Evolutionary conservation across 768 basidiomycete species (phyloP), one percentile per base, ranked within the genome.

Genomic region (Mycena maculata): DNA sequence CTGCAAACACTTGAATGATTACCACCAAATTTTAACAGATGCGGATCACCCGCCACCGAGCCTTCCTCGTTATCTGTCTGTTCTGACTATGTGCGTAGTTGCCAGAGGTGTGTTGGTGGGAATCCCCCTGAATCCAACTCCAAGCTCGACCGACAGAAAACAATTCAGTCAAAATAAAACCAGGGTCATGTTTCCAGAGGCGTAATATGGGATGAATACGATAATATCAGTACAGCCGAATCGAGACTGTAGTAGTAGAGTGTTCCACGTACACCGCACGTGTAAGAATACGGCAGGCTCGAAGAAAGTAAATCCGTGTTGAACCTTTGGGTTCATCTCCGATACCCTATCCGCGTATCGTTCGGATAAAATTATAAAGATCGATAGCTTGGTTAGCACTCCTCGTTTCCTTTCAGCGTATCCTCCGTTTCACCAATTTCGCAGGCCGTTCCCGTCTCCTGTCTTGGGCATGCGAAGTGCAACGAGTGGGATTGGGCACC

Each of bases 361-460:
- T 54, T 54, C 52, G 52, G 52, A 54, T 54, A 38, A 54, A n/a
- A n/a, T n/a, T n/a, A n/a, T n/a, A n/a, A 54, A 54, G 52, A 54
- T 27, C 45, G 39, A 41, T 41, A 10, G 16, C 48, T 54, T 54
- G 52, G 27, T 27, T 54, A 54, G 52, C 16, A 54, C 27, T 54
- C n/a, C n/a, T n/a, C 52, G 27, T 38, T 54, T 27, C 27, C 33
- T 54, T 54, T 39, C 52, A 38, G 52, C 52, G 52, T 54, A 54
- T 54, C 36, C 33, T 54, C 52, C 13, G 52, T 54, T 54, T 38
- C 52, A 15, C 55, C 55, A 23, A 33, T 25, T 56, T 56, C 55
- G 33, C 55, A 42, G 41, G 42, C 41, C 42, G 39, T 56, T 44
- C 27, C 33, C 27, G 55, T 44, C 55, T 56, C n/a, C n/a, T 44